A percentile compares a stretch with the other conserved stretches of the same genome.
Evolutionary conservation across 768 basidiomycete genomes (phyloP).

Genomic region (Dioszegia crocea): DNA sequence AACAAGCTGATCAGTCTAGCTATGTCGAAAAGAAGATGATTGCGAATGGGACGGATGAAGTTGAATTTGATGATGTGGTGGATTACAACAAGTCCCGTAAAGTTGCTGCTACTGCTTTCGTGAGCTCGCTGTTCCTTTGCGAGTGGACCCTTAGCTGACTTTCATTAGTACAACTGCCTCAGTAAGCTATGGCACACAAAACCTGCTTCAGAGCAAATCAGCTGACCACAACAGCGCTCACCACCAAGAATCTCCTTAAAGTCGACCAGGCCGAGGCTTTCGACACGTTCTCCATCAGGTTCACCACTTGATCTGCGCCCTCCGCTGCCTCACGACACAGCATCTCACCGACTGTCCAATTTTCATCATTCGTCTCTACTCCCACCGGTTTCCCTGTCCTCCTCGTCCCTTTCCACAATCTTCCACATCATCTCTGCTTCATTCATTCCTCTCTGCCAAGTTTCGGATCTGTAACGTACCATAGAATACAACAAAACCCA

Average conservation of each 20-base stretch:
- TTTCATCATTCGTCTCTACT: too few relatives aligned
- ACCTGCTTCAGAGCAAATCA: not conserved
- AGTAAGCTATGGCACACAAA: constrained; percentile 19
- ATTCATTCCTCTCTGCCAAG: too few relatives aligned
- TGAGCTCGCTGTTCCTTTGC: constrained; percentile 13
- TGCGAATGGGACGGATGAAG: constrained; percentile 9
- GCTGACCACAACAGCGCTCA: constrained; percentile 25
- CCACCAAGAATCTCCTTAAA: constrained; percentile 35
- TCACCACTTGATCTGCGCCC: not conserved
- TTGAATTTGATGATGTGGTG: constrained; percentile 27
- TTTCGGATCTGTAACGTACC: too few relatives aligned
- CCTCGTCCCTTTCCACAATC: too few relatives aligned
- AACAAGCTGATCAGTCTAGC: constrained; percentile 3
- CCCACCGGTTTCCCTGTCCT: too few relatives aligned
- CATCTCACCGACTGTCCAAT: too few relatives aligned
- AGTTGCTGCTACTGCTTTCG: constrained; percentile 38
- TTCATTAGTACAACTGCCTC: constrained; percentile 35
- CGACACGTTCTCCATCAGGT: constrained; percentile 7
- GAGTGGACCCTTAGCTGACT: not conserved
- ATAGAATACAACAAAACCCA: not conserved
- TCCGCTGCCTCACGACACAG: too few relatives aligned
- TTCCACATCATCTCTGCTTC: not conserved
- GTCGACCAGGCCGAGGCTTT: constrained; percentile 21
- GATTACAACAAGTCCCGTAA: constrained; percentile 10
- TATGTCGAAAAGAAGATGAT: constrained; percentile 28